Evolutionary conservation across 352 stramenopile species (phyloP).

Genomic region (Pythium volutum): DNA sequence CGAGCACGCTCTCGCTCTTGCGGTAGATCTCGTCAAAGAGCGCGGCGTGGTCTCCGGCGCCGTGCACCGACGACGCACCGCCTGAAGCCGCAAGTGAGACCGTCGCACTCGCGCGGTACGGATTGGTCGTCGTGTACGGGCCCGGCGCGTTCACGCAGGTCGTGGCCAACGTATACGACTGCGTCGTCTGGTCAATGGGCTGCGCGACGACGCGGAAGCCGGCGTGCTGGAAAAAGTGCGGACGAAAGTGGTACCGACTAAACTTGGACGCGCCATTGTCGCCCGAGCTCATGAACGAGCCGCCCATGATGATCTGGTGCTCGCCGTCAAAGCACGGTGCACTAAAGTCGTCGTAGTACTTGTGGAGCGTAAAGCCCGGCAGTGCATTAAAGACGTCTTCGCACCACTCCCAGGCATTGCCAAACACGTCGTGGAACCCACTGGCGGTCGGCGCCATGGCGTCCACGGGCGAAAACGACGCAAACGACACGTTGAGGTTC

Average conservation of each 20-base stretch:
- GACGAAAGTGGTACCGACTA: constrained; percentile 95
- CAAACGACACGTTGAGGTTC: constrained; percentile 93
- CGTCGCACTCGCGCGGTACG: constrained; percentile 53
- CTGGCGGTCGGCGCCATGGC: constrained; percentile 55
- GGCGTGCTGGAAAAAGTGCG: constrained; percentile 97
- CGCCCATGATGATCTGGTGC: constrained; percentile 96
- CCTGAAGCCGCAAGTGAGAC: constrained; percentile 36
- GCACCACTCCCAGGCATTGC: constrained; percentile 97
- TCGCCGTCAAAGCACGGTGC: constrained; percentile 97
- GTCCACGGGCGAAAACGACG: constrained; percentile 91
- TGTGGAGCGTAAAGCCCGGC: constrained; percentile 87
- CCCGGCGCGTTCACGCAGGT: constrained; percentile 68
- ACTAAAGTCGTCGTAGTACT: constrained; percentile 97
- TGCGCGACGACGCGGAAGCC: constrained; percentile 93
- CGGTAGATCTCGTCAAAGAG: constrained; percentile 57
- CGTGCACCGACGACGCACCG: background rate
- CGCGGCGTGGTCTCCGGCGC: background rate
- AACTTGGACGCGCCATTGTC: constrained; percentile 95
- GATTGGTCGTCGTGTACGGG: constrained; percentile 55
- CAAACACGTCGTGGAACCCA: constrained; percentile 93
- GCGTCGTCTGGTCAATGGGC: constrained; percentile 55
- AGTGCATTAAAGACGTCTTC: constrained; percentile 95
- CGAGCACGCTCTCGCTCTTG: constrained; percentile 57
- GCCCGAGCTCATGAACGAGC: constrained; percentile 93
- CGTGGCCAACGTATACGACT: constrained; percentile 56